Evolutionary conservation across 768 basidiomycete species (phyloP).

Genomic region (Kwoniella heveanensis): DNA sequence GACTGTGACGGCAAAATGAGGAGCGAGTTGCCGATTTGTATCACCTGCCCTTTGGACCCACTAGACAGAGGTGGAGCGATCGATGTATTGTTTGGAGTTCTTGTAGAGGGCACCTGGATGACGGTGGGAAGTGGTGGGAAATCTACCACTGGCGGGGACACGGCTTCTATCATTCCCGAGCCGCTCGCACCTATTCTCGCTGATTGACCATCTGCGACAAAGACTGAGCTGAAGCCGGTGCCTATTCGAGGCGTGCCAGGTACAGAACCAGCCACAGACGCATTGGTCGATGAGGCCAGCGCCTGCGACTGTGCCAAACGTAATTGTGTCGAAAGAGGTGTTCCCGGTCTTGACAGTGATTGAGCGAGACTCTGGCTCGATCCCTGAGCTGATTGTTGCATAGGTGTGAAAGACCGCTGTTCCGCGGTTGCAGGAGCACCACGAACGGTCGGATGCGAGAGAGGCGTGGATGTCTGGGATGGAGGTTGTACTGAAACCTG

Average conservation of each 20-base stretch:
- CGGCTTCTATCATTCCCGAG: background rate
- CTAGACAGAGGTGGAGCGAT: no score
- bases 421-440: background rate
- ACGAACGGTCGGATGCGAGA: slow-evolving; percentile 12
- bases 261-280: slow-evolving; percentile 2
- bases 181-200: background rate
- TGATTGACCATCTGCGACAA: background rate
- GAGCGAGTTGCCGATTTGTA: slow-evolving; percentile 21
- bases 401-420: slow-evolving; percentile 8
- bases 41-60: no score
- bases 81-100: no score
- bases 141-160: background rate
- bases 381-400: background rate
- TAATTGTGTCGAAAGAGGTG: slow-evolving; percentile 37
- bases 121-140: slow-evolving; percentile 38
- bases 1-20: slow-evolving; percentile 4
- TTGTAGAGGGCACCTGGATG: no score
- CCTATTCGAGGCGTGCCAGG: background rate
- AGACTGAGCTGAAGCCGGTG: background rate
- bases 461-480: slow-evolving; percentile 18
- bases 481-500: slow-evolving; percentile 3
- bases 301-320: slow-evolving; percentile 31
- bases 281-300: background rate
- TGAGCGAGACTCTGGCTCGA: background rate
- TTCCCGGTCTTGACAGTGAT: background rate